These are phyloP conservation scores for Hemileccinum impolitum DNA, from an alignment of 768 basidiomycete genomes.

Conservation along the genomic window DNA sequence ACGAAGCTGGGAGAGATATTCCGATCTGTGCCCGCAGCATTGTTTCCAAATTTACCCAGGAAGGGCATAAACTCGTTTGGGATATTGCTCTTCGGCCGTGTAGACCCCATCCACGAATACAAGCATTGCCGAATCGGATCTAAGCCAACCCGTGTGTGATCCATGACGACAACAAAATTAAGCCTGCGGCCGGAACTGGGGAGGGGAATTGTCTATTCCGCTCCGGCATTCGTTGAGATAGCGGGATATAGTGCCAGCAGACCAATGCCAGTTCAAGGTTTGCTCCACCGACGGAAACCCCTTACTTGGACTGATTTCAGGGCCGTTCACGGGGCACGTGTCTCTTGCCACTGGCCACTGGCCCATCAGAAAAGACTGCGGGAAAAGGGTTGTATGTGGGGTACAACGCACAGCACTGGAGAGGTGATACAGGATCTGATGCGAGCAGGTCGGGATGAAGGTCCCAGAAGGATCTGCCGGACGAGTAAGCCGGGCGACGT, in stretches of 20 bases:
- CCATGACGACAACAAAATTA: slow-evolving; percentile 20
- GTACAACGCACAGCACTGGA: slow-evolving; percentile 41
- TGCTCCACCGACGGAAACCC: slow-evolving; percentile 61
- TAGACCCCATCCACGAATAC: slow-evolving; percentile 15
- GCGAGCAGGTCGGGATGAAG: slow-evolving; percentile 38
- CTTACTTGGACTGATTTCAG: slow-evolving; percentile 53
- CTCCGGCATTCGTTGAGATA: slow-evolving; percentile 50
- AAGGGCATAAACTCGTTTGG: slow-evolving; percentile 32
- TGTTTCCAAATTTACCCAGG: slow-evolving; percentile 37
- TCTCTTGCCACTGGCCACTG: slow-evolving; percentile 67
- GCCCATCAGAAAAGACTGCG: slow-evolving; percentile 51
- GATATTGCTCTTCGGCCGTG: slow-evolving; percentile 26
- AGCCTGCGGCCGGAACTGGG: slow-evolving; percentile 13
- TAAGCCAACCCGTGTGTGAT: slow-evolving; percentile 11
- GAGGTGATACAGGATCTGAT: slow-evolving; percentile 63
- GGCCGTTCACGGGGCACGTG: slow-evolving; percentile 52
- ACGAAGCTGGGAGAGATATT: slow-evolving; percentile 55
- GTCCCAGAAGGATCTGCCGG: slow-evolving; percentile 39
- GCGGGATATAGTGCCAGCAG: too few relatives aligned
- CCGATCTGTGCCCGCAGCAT: slow-evolving; percentile 42
- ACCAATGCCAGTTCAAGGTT: slow-evolving; percentile 58
- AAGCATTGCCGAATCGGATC: slow-evolving; percentile 12
- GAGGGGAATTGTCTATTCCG: background rate
- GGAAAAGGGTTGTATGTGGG: slow-evolving; percentile 56
- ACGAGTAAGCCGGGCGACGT: slow-evolving; percentile 16